phyloP scores from a whole-genome alignment of 2,329 filamentous ascomycete species.

The Bretziella fagacearum region DNA sequence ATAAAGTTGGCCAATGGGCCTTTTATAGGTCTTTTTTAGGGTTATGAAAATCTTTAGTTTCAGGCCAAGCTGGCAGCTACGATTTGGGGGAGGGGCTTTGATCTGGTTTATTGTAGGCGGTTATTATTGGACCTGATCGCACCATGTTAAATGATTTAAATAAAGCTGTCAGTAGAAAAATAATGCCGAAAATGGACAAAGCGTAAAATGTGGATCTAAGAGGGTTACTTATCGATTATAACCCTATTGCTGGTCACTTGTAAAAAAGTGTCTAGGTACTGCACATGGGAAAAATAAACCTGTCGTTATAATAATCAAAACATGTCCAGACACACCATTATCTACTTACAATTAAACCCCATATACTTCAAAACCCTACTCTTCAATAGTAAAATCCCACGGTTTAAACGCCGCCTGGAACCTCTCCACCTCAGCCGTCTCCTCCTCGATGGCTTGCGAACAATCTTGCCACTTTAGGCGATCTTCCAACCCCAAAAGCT shows the following conservation, averaged over 20 bases:
- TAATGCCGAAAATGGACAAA: too few relatives aligned
- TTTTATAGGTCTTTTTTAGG: background rate
- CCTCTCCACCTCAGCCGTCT: slow-evolving; percentile 56
- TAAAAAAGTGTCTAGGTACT: too few relatives aligned
- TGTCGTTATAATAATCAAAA: background rate
- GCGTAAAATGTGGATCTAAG: too few relatives aligned
- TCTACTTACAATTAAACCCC: background rate
- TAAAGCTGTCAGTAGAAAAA: too few relatives aligned
- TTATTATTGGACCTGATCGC: too few relatives aligned
- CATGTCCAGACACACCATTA: too few relatives aligned
- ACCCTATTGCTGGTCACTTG: too few relatives aligned
- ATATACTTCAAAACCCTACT: background rate
- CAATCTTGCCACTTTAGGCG: slow-evolving; percentile 78
- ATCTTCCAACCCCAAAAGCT: slow-evolving; percentile 63
- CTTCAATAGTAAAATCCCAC: slow-evolving; percentile 59
- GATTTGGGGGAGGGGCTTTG: too few relatives aligned
- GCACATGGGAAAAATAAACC: too few relatives aligned
- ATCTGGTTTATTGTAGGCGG: too few relatives aligned
- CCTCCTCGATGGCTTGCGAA: slow-evolving; percentile 58
- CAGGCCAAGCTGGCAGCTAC: slow-evolving; percentile 9
- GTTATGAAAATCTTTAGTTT: background rate
- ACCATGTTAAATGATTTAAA: too few relatives aligned
- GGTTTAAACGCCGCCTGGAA: slow-evolving; percentile 71
- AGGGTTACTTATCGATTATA: background rate
- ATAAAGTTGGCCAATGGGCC: background rate